Conservation (phyloP, 2,329 filamentous ascomycete species). For the Thyridium curvatum region DNA sequence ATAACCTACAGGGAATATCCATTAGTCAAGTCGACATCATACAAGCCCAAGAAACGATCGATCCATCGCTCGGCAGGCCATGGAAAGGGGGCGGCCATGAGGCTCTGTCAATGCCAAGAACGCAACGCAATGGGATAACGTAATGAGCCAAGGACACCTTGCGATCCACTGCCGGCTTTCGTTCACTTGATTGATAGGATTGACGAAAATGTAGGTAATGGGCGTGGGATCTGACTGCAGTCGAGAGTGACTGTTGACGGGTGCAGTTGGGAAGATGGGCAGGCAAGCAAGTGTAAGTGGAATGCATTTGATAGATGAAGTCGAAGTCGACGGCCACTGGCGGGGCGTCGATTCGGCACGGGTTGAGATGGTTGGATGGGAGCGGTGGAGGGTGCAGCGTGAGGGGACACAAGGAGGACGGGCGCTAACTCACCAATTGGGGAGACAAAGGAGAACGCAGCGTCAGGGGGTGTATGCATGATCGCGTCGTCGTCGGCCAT, state of each 20-base stretch:
- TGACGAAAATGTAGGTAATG: slow-evolving; percentile 10
- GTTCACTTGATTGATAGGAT: no score
- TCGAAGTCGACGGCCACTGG: slow-evolving; percentile 32
- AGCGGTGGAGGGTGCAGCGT: slow-evolving; percentile 17
- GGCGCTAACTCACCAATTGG: slow-evolving; percentile 45
- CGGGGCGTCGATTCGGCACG: slow-evolving; percentile 34
- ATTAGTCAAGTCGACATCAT: not conserved
- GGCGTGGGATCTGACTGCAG: no score
- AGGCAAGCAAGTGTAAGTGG: no score
- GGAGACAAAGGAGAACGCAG: slow-evolving; percentile 41
- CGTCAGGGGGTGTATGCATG: slow-evolving; percentile 40
- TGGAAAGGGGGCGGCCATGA: not conserved
- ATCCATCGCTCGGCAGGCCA: not conserved
- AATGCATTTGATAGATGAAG: no score
- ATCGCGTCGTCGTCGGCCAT: slow-evolving; percentile 29
- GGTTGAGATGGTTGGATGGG: slow-evolving; percentile 40
- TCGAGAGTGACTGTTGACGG: no score
- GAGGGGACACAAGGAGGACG: slow-evolving; percentile 12
- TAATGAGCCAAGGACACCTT: slow-evolving; percentile 4
- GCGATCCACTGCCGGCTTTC: slow-evolving; percentile 1
- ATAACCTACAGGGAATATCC: slow-evolving; percentile 5
- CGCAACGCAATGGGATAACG: slow-evolving; percentile 4
- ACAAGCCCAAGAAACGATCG: not conserved
- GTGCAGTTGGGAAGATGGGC: no score
- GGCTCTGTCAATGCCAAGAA: not conserved